Conservation (phyloP, 2,329 filamentous ascomycete species). For the Neofusicoccum ribis region DNA sequence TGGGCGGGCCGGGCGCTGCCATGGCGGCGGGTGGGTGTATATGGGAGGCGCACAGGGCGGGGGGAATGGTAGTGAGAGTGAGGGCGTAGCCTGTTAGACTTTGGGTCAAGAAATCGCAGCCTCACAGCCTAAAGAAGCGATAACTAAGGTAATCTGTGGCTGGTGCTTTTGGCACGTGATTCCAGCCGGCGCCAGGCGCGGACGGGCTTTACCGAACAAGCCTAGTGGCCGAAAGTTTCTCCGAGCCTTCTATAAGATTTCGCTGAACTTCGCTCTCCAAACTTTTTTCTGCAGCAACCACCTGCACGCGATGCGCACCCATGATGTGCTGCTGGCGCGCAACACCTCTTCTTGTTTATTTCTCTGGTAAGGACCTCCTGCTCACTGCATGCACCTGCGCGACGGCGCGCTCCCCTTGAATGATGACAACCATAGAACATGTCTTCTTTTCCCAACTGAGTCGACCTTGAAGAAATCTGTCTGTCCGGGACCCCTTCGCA, state of each 20-base stretch:
- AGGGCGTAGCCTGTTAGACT: neutral
- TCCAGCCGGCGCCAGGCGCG: neutral
- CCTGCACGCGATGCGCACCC: neutral
- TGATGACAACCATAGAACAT: conserved; percentile 66
- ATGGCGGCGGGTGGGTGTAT: neutral
- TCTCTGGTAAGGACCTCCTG: neutral
- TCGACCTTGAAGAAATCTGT: conserved; percentile 75
- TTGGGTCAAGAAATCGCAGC: neutral
- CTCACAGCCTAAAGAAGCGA: neutral
- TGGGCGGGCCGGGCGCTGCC: conserved; percentile 10
- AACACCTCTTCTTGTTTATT: neutral
- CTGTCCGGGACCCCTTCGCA: conserved; percentile 61
- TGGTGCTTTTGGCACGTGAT: neutral
- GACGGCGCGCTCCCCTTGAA: conserved; percentile 33
- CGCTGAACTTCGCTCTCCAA: neutral
- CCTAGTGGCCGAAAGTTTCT: conserved; percentile 16
- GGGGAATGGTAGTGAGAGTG: neutral
- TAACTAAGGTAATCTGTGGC: neutral
- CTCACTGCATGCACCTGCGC: neutral
- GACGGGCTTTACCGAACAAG: neutral
- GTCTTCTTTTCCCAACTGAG: conserved; percentile 82
- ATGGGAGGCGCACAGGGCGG: neutral
- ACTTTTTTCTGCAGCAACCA: conserved; percentile 11
- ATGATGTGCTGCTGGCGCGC: neutral
- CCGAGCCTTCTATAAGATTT: conserved; percentile 13